Percentiles rank a stretch among this genome's conserved stretches.
phyloP scores from a whole-genome alignment of 305 asterid genomes.

The Solanum hybrid region DNA sequence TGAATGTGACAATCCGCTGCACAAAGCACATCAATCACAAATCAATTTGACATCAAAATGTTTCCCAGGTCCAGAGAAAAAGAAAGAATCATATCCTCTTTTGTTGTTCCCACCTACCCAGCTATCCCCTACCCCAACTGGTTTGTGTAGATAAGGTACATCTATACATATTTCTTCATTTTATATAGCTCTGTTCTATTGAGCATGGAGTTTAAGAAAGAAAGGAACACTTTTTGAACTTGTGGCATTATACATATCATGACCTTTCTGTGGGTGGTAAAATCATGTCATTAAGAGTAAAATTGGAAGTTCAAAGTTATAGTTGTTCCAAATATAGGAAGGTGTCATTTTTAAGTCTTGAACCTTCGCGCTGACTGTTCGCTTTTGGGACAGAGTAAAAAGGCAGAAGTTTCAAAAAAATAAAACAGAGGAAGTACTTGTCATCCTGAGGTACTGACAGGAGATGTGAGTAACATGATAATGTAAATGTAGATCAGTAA shows the following conservation, averaged over 20 bases:
- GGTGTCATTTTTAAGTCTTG: background rate
- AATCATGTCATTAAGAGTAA: background rate
- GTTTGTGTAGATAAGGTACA: background rate
- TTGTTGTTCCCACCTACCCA: background rate
- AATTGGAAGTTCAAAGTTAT: background rate
- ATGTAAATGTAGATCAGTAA: background rate
- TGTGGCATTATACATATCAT: background rate
- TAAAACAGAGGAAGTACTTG: background rate
- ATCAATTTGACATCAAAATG: background rate
- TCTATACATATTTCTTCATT: background rate
- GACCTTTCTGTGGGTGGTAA: background rate
- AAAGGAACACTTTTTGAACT: background rate
- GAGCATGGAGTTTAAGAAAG: background rate
- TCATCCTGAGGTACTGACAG: background rate
- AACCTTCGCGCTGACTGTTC: background rate
- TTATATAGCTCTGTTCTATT: background rate
- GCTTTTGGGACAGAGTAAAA: background rate
- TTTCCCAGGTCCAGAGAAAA: background rate
- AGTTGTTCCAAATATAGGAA: background rate
- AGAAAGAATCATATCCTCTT: background rate
- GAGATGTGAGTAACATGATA: background rate
- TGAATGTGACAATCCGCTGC: conserved; percentile 85
- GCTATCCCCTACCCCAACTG: background rate
- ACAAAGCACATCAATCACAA: conserved; percentile 9
- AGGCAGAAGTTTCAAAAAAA: background rate